Evolutionary conservation across 306 rosid species (phyloP).

Genomic region (Heteromeles arbutifolia): DNA sequence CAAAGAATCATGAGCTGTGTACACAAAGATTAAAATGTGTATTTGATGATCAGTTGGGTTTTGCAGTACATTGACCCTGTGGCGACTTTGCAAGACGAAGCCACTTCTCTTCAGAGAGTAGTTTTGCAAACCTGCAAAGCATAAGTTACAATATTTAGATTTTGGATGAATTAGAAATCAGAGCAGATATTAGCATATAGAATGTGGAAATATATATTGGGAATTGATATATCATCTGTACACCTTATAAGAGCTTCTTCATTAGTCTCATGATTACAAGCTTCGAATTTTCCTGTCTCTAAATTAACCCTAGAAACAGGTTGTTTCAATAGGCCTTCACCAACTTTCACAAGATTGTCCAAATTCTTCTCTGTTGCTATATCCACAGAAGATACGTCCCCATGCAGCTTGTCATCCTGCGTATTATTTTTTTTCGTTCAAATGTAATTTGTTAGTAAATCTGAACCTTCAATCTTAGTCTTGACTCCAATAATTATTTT

Average conservation of each 20-base stretch:
- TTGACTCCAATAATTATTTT: not conserved
- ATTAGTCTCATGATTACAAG: conserved; percentile 26
- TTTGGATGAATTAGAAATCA: not conserved
- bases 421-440: not conserved
- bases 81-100: conserved; percentile 46
- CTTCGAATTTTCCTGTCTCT: conserved; percentile 31
- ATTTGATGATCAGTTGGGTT: not conserved
- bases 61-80: not conserved
- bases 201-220: not conserved
- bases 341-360: conserved; percentile 37
- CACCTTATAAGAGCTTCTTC: conserved; percentile 51
- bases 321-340: conserved; percentile 43
- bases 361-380: conserved; percentile 45
- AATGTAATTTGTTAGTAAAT: not conserved
- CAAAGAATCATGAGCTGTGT: not conserved
- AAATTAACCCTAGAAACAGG: conserved; percentile 50
- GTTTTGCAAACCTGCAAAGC: conserved; percentile 36
- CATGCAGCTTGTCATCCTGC: conserved; percentile 50
- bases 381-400: conserved; percentile 39
- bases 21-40: not conserved
- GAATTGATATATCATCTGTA: not conserved
- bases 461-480: not conserved
- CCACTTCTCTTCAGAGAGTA: conserved; percentile 42
- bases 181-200: not conserved
- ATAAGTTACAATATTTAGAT: not conserved